Evolutionary conservation across 179 eudicot species (phyloP).

Genomic region (Beta lomatogona): DNA sequence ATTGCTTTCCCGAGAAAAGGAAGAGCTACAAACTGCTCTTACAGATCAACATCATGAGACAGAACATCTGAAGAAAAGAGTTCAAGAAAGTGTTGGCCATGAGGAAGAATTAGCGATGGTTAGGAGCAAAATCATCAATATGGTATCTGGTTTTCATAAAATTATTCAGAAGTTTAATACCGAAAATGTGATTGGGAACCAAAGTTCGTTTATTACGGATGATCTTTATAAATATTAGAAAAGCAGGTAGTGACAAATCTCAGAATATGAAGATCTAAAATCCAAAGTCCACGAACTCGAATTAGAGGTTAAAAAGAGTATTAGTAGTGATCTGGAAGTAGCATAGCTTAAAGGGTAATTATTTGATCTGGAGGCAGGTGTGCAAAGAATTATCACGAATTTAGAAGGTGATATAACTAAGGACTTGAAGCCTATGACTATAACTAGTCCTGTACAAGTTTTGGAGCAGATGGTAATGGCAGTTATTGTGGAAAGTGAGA

Average conservation of each 20-base stretch:
- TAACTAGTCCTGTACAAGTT: conserved; percentile 48
- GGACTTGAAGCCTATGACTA: conserved; percentile 43
- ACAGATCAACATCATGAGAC: conserved; percentile 55
- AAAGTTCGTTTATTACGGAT: conserved; percentile 36
- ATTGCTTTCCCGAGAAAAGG: conserved; percentile 57
- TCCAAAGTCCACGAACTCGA: conserved; percentile 58
- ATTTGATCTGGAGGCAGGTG: conserved; percentile 51
- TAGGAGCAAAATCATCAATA: conserved; percentile 45
- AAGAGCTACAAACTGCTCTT: conserved; percentile 60
- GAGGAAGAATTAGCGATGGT: conserved; percentile 45
- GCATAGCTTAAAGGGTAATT: conserved; percentile 51
- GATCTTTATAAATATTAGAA: conserved; percentile 46
- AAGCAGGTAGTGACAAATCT: conserved; percentile 47
- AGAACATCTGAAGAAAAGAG: conserved; percentile 57
- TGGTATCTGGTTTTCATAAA: conserved; percentile 50
- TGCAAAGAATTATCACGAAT: conserved; percentile 55
- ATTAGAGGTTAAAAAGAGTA: conserved; percentile 48
- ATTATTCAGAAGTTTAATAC: conserved; percentile 55
- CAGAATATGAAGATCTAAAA: conserved; percentile 60
- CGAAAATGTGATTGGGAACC: conserved; percentile 38
- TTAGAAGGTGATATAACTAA: conserved; percentile 52
- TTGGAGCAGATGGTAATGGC: conserved; percentile 63
- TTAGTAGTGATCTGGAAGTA: conserved; percentile 40
- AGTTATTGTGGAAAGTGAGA: conserved; percentile 54
- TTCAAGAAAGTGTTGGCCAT: conserved; percentile 36